These are phyloP conservation scores for Neoarthrinium moseri DNA, from an alignment of 2,329 filamentous ascomycete genomes.

Conservation along the genomic window DNA sequence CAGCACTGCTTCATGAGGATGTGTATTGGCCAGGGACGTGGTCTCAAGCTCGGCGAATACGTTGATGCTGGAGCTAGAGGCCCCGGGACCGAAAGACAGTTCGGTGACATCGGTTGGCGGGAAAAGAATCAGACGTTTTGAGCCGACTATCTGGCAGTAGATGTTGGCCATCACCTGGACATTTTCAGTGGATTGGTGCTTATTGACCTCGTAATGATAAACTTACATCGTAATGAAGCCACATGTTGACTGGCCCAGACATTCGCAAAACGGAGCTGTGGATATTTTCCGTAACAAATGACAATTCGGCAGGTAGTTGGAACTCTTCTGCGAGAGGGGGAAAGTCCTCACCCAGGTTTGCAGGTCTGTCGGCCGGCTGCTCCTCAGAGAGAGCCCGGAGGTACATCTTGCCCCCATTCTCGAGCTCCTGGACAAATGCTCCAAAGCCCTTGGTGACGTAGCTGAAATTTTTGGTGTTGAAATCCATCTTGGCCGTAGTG, in stretches of 20 bases:
- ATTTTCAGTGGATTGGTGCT: too few relatives aligned
- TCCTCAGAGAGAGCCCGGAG: constrained; percentile 73
- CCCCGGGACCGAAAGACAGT: constrained; percentile 71
- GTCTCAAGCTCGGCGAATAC: constrained; percentile 56
- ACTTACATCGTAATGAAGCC: constrained; percentile 82
- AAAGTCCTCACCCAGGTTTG: constrained; percentile 71
- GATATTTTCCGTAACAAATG: constrained; percentile 55
- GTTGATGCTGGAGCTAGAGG: constrained; percentile 77
- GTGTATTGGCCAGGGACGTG: constrained; percentile 43
- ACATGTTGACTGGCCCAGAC: constrained; percentile 79
- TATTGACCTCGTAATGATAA: too few relatives aligned
- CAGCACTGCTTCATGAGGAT: constrained; percentile 66
- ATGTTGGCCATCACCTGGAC: constrained; percentile 79
- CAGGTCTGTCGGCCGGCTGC: constrained; percentile 66
- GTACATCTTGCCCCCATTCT: constrained; percentile 65
- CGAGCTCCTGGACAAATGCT: constrained; percentile 61
- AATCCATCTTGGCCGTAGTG: constrained; percentile 67
- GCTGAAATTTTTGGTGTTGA: constrained; percentile 78
- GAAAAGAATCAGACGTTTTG: constrained; percentile 73
- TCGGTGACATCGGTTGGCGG: constrained; percentile 72
- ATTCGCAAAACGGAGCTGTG: constrained; percentile 81
- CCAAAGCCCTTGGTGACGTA: constrained; percentile 70
- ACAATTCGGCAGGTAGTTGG: constrained; percentile 60
- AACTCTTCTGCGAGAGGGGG: constrained; percentile 70
- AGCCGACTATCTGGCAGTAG: constrained; percentile 74